A percentile compares a stretch with the other conserved stretches of the same genome.
Evolutionary conservation across 495 filamentous ascomycete genomes (phyloP).

Genomic region (Aspergillus carlsbadensis): DNA sequence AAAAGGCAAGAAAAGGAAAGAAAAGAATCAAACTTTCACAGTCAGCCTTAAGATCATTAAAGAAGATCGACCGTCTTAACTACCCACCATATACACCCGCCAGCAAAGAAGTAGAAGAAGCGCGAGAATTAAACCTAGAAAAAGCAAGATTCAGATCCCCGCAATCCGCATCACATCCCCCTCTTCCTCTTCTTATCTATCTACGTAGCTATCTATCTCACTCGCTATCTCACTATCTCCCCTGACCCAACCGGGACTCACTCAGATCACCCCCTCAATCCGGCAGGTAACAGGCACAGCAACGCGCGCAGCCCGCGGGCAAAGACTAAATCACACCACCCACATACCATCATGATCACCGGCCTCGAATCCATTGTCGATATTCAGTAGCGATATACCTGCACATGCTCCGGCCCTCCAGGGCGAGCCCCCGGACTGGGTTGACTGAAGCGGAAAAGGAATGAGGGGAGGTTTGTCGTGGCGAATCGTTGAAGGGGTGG

Average conservation of each 20-base stretch:
- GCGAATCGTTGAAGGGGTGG: too few relatives aligned
- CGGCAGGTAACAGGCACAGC: background rate
- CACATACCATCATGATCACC: too few relatives aligned
- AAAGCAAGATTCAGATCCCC: too few relatives aligned
- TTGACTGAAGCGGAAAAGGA: conserved; percentile 30
- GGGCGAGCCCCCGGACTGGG: conserved; percentile 16
- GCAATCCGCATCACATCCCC: too few relatives aligned
- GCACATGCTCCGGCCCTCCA: background rate
- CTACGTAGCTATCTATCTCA: too few relatives aligned
- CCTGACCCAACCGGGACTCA: too few relatives aligned
- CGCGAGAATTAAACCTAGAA: too few relatives aligned
- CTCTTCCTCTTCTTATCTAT: background rate
- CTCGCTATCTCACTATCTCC: background rate
- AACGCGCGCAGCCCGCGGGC: too few relatives aligned
- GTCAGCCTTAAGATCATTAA: too few relatives aligned
- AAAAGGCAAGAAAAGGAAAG: background rate
- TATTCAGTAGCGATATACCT: background rate
- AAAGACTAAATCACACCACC: background rate
- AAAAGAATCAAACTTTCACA: background rate
- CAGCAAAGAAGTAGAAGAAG: too few relatives aligned
- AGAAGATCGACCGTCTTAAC: too few relatives aligned
- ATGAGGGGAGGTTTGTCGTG: background rate
- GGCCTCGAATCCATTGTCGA: background rate
- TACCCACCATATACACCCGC: too few relatives aligned
- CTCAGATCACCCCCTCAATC: background rate